These are phyloP conservation scores for Blastobotrys aristatus DNA, from an alignment of 1,139 yeast species.

Conservation along the genomic window DNA sequence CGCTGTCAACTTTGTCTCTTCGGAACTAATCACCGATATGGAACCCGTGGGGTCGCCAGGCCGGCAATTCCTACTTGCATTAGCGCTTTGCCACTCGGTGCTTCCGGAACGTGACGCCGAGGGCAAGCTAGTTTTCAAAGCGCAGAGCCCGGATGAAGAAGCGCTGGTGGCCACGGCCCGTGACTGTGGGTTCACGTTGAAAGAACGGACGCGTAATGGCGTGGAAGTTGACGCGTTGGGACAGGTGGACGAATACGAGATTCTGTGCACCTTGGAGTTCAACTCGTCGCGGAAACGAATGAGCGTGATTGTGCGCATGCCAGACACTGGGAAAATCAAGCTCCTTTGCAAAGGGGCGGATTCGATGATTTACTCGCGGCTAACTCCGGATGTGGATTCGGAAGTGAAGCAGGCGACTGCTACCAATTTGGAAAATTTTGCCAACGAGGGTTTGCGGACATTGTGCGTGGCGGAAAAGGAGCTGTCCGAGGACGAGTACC, in stretches of 20 bases:
- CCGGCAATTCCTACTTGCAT: conserved; percentile 62
- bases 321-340: conserved; percentile 46
- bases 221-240: conserved; percentile 73
- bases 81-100: conserved; percentile 90
- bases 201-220: conserved; percentile 66
- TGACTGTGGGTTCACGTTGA: conserved; percentile 80
- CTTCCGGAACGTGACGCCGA: conserved; percentile 56
- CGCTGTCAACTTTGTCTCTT: conserved; percentile 40
- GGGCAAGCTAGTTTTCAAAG: conserved; percentile 63
- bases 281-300: conserved; percentile 92
- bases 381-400: conserved; percentile 26
- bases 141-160: conserved; percentile 98
- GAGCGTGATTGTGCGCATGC: conserved; percentile 79
- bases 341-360: conserved; percentile 93
- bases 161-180: conserved; percentile 91
- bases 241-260: conserved; percentile 56
- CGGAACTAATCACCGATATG: conserved; percentile 25
- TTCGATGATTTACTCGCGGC: conserved; percentile 75
- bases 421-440: conserved; percentile 77
- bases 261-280: conserved; percentile 72
- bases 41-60: conserved; percentile 43
- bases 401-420: conserved; percentile 60
- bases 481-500: conserved; percentile 54
- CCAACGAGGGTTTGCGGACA: conserved; percentile 93
- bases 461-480: conserved; percentile 84